Evolutionary conservation across 176 grass and related monocot species (phyloP).

Genomic region (Ampelocalamus luodianensis): DNA sequence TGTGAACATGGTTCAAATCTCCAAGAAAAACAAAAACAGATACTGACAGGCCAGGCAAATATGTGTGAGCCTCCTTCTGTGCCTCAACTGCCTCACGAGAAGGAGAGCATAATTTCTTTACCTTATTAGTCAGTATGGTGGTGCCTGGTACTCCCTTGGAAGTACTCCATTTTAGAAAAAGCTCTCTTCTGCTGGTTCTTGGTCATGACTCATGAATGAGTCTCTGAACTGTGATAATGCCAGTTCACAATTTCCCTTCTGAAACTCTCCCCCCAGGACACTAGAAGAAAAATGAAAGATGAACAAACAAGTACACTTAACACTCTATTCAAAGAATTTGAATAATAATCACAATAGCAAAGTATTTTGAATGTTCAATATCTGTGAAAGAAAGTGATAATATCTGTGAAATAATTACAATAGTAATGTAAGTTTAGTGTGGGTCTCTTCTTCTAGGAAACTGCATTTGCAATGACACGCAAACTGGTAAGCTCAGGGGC

Average conservation of each 20-base stretch:
- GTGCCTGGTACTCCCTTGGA: slow-evolving; percentile 39
- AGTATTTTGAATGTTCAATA: neutral
- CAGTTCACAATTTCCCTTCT: slow-evolving; percentile 27
- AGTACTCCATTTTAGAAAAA: slow-evolving; percentile 42
- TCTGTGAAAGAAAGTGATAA: neutral
- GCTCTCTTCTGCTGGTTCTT: slow-evolving; percentile 26
- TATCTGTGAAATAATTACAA: slow-evolving; percentile 22
- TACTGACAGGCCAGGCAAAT: slow-evolving; percentile 29
- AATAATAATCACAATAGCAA: neutral
- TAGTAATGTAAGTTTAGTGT: neutral
- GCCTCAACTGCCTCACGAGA: slow-evolving; percentile 37
- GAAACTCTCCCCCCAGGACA: neutral
- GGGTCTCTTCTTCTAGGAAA: neutral
- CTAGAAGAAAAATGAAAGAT: neutral
- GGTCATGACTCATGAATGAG: slow-evolving; percentile 36
- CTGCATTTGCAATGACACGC: slow-evolving; percentile 4
- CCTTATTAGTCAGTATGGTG: slow-evolving; percentile 38
- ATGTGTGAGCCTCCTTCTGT: slow-evolving; percentile 25
- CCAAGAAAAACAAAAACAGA: slow-evolving; percentile 35
- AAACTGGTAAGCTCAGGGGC: neutral
- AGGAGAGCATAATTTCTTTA: slow-evolving; percentile 53
- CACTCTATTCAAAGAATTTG: slow-evolving; percentile 4
- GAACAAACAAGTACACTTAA: neutral
- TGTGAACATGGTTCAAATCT: slow-evolving; percentile 26
- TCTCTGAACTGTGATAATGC: slow-evolving; percentile 1